These are phyloP conservation scores for Meripilus lineatus DNA, from an alignment of 1,284 basidiomycete genomes.

Conservation along the genomic window DNA sequence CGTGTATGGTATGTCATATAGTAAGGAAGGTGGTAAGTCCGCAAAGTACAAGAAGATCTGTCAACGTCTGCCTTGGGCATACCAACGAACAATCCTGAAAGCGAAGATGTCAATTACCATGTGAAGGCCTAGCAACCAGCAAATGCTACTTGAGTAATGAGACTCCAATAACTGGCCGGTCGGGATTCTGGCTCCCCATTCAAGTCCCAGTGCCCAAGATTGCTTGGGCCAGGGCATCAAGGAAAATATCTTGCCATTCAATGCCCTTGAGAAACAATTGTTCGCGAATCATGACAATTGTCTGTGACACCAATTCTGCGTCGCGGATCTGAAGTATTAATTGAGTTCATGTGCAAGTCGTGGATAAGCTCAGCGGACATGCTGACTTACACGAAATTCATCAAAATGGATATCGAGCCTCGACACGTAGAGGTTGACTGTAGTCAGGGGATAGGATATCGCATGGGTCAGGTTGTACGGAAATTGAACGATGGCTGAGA, in stretches of 20 bases:
- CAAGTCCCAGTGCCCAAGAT: background rate
- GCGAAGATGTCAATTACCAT: too few relatives aligned
- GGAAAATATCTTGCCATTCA: slow-evolving; percentile 22
- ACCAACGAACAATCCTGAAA: too few relatives aligned
- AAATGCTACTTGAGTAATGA: too few relatives aligned
- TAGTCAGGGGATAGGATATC: slow-evolving; percentile 28
- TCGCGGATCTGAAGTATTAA: slow-evolving; percentile 29
- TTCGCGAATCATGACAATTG: slow-evolving; percentile 16
- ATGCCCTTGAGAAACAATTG: slow-evolving; percentile 17
- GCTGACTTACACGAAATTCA: slow-evolving; percentile 30
- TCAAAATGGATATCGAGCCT: slow-evolving; percentile 38
- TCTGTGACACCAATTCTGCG: slow-evolving; percentile 34
- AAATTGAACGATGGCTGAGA: slow-evolving; percentile 23
- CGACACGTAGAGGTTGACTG: slow-evolving; percentile 32
- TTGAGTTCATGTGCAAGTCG: background rate
- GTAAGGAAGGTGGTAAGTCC: too few relatives aligned
- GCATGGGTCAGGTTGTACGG: slow-evolving; percentile 25
- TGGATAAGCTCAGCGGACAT: background rate
- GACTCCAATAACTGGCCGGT: too few relatives aligned
- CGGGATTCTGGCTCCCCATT: too few relatives aligned
- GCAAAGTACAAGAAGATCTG: too few relatives aligned
- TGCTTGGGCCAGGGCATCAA: slow-evolving; percentile 16
- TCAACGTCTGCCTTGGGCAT: background rate
- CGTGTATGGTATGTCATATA: too few relatives aligned
- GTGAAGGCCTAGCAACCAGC: too few relatives aligned